These are phyloP conservation scores for Scheffersomyces parashehatae DNA, from an alignment of 1,139 yeast genomes.

Conservation along the genomic window DNA sequence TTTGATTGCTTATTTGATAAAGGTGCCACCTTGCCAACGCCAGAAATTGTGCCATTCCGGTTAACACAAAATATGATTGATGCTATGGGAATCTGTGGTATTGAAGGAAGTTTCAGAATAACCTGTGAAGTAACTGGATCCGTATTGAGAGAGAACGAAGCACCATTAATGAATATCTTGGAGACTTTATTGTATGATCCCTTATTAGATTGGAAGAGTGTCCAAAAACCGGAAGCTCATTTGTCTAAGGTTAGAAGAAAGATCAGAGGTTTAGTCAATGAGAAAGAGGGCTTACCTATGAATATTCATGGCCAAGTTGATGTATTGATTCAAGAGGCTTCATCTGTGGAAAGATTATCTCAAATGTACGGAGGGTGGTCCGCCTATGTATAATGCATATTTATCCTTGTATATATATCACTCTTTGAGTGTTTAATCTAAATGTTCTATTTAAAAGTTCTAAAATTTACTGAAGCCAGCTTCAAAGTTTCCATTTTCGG, in stretches of 20 bases:
- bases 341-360: slow-evolving; percentile 66
- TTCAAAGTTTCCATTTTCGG: too few species aligned
- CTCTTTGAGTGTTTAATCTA: not conserved
- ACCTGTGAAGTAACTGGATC: slow-evolving; percentile 84
- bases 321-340: slow-evolving; percentile 80
- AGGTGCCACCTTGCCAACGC: slow-evolving; percentile 68
- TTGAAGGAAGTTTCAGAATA: slow-evolving; percentile 85
- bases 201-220: slow-evolving; percentile 67
- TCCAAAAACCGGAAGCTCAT: slow-evolving; percentile 63
- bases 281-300: slow-evolving; percentile 80
- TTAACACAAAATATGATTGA: slow-evolving; percentile 85
- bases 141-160: slow-evolving; percentile 75
- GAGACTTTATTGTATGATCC: slow-evolving; percentile 95
- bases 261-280: slow-evolving; percentile 75
- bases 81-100: slow-evolving; percentile 88
- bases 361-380: slow-evolving; percentile 97
- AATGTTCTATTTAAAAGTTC: too few species aligned
- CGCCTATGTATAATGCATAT: slow-evolving; percentile 46
- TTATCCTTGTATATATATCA: not conserved
- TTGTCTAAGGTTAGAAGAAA: slow-evolving; percentile 74
- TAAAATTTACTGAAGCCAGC: too few species aligned
- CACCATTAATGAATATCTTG: slow-evolving; percentile 84
- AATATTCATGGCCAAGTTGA: slow-evolving; percentile 94
- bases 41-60: slow-evolving; percentile 94
- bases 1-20: slow-evolving; percentile 95